phyloP scores from a whole-genome alignment of 2,329 filamentous ascomycete genomes.

The Epicoccum sorghinum region DNA sequence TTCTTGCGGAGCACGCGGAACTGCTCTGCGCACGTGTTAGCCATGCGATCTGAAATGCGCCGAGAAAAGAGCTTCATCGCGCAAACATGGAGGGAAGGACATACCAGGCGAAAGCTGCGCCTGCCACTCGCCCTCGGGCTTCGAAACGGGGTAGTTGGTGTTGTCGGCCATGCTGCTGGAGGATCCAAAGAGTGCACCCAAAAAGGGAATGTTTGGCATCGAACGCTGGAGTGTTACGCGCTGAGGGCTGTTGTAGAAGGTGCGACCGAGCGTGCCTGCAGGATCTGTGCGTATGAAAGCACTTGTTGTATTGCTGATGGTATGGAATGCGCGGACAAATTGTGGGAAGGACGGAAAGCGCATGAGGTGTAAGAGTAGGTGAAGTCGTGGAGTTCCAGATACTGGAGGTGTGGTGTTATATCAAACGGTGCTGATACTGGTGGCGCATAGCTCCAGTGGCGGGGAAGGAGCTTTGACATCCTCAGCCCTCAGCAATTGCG shows the following conservation, averaged over 20 bases:
- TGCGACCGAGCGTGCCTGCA: slow-evolving; percentile 46
- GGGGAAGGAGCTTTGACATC: slow-evolving; percentile 30
- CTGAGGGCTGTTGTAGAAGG: slow-evolving; percentile 35
- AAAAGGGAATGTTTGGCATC: slow-evolving; percentile 79
- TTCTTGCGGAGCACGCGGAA: slow-evolving; percentile 92
- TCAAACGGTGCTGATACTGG: slow-evolving; percentile 28
- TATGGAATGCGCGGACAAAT: slow-evolving; percentile 56
- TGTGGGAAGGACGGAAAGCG: slow-evolving; percentile 56
- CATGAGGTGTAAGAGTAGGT: slow-evolving; percentile 45
- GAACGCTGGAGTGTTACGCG: slow-evolving; percentile 50
- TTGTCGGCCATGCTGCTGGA: slow-evolving; percentile 54
- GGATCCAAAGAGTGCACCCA: slow-evolving; percentile 76
- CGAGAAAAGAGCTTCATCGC: too few relatives aligned
- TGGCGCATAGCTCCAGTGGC: slow-evolving; percentile 31
- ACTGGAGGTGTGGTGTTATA: neutral
- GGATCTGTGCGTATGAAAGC: slow-evolving; percentile 39
- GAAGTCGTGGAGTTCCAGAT: neutral
- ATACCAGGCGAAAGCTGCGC: slow-evolving; percentile 77
- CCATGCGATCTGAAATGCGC: too few relatives aligned
- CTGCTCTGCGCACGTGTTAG: slow-evolving; percentile 69
- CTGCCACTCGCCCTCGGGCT: slow-evolving; percentile 84
- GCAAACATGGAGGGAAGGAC: slow-evolving; percentile 17
- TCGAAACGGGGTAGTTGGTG: slow-evolving; percentile 81
- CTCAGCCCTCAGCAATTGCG: slow-evolving; percentile 32
- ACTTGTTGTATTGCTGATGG: slow-evolving; percentile 53